Conservation (phyloP, 768 basidiomycete species). For the Lyophyllum semitale region DNA sequence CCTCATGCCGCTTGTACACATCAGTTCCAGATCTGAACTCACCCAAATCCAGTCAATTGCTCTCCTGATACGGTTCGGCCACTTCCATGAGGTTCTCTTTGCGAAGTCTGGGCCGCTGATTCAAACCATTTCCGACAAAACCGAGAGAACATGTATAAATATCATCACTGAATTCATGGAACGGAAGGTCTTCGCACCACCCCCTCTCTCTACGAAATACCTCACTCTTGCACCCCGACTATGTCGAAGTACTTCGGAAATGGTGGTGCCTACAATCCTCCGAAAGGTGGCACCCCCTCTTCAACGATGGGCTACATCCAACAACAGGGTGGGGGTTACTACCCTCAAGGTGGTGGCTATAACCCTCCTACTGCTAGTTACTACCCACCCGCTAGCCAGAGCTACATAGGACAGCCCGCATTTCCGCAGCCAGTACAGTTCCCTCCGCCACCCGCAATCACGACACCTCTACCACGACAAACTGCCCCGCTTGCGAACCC, state of each 20-base stretch:
- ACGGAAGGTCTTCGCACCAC: neutral
- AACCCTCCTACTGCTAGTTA: neutral
- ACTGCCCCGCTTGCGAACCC: neutral
- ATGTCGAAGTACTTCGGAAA: neutral
- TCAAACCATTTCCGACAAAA: neutral
- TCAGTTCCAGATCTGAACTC: neutral
- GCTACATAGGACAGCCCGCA: neutral
- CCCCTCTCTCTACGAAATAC: neutral
- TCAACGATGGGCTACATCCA: neutral
- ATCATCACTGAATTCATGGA: neutral
- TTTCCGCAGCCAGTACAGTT: neutral
- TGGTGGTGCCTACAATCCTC: neutral
- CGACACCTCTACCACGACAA: too few species aligned
- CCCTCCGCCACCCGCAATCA: too few species aligned
- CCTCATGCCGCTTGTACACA: too few species aligned
- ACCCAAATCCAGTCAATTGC: neutral
- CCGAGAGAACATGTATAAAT: neutral
- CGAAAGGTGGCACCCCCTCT: neutral
- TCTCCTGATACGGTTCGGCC: neutral
- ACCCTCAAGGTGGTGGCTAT: neutral
- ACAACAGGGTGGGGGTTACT: neutral
- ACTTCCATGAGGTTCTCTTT: neutral
- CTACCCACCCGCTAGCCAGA: neutral
- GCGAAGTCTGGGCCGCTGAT: neutral
- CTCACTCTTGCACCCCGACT: neutral